phyloP scores from a whole-genome alignment of 1,139 yeast genomes.

The Citeromyces siamensis region DNA sequence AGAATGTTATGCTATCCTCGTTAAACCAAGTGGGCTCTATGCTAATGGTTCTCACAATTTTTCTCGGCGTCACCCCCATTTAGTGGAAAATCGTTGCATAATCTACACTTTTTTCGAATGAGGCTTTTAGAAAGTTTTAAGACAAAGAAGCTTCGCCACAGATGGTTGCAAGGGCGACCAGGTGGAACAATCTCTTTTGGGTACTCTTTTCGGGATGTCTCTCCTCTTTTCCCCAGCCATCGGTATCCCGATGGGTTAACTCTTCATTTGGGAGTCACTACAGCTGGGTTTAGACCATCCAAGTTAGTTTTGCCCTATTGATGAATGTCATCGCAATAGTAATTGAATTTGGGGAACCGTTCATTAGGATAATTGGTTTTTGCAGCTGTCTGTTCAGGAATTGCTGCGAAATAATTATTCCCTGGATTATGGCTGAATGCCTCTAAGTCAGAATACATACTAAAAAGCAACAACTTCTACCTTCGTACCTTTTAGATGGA shows the following conservation, averaged over 20 bases:
- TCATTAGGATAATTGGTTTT: no score
- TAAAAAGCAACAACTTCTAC: no score
- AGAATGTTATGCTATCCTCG: constrained; percentile 23
- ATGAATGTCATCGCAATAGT: no score
- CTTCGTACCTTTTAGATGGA: no score
- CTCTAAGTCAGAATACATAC: no score
- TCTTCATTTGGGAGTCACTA: constrained; percentile 29
- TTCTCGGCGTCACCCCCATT: constrained; percentile 37
- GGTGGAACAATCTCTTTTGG: constrained; percentile 24
- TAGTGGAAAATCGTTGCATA: constrained; percentile 37
- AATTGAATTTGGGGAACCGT: no score
- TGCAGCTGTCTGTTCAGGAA: no score
- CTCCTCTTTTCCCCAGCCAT: constrained; percentile 10
- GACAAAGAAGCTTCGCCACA: constrained; percentile 29
- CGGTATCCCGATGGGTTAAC: constrained; percentile 26
- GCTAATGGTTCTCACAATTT: constrained; percentile 30
- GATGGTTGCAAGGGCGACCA: constrained; percentile 26
- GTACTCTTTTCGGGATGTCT: constrained; percentile 13
- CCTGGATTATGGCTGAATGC: no score
- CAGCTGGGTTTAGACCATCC: no score
- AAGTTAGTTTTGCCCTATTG: no score
- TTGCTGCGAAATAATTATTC: no score
- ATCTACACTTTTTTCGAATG: constrained; percentile 32
- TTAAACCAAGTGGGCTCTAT: constrained; percentile 33
- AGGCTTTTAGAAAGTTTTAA: constrained; percentile 31